Percentiles rank a stretch among this genome's conserved stretches.
Conservation (phyloP, 192 early-diverging fungal species). For the Entomortierella beljakovae region DNA sequence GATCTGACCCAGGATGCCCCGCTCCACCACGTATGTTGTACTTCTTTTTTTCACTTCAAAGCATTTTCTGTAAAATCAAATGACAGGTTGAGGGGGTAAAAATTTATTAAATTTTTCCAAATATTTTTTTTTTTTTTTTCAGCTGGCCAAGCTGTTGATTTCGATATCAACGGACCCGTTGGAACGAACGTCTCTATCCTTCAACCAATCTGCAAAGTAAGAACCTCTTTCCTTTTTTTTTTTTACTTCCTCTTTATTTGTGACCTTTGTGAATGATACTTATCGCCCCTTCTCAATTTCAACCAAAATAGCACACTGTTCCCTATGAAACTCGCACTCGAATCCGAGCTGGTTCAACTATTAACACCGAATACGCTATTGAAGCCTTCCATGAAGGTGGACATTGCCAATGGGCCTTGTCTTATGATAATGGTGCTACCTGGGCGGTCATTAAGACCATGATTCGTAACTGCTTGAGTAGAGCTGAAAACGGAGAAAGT, state of each 20-base stretch:
- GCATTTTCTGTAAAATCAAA: neutral
- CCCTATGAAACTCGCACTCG: slow-evolving; percentile 50
- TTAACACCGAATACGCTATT: slow-evolving; percentile 62
- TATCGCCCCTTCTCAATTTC: too few species aligned
- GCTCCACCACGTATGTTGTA: slow-evolving; percentile 23
- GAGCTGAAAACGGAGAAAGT: neutral
- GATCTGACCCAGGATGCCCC: slow-evolving; percentile 50
- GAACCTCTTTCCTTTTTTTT: neutral
- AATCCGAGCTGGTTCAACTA: slow-evolving; percentile 61
- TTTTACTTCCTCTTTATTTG: neutral
- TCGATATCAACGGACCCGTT: slow-evolving; percentile 57
- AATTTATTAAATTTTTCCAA: neutral
- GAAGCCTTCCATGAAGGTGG: slow-evolving; percentile 69
- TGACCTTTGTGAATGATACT: too few species aligned
- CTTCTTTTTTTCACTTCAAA: neutral
- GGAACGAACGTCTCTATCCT: slow-evolving; percentile 17
- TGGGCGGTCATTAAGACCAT: slow-evolving; percentile 72
- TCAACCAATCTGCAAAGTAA: slow-evolving; percentile 58
- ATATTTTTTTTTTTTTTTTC: neutral
- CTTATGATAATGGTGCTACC: slow-evolving; percentile 68
- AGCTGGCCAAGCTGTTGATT: slow-evolving; percentile 54
- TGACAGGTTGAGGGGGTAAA: neutral
- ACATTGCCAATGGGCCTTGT: slow-evolving; percentile 77
- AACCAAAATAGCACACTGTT: slow-evolving; percentile 32
- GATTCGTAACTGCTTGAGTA: slow-evolving; percentile 57